These are phyloP conservation scores for Cicer cuneatum DNA, from an alignment of 306 rosid genomes.

Conservation along the genomic window DNA sequence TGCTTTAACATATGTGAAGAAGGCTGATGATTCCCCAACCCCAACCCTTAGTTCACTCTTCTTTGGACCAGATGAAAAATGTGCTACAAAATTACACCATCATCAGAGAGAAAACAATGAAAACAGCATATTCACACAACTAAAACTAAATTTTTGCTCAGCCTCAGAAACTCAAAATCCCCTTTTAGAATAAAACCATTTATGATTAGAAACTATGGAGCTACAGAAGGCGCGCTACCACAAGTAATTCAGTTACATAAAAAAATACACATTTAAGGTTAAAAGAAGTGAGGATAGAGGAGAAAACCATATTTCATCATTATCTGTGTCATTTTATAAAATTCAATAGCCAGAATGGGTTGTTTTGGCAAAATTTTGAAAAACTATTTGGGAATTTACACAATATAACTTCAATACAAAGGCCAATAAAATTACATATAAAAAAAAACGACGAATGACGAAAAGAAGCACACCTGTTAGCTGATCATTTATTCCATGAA, in stretches of 20 bases:
- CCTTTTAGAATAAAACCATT: constrained; percentile 3
- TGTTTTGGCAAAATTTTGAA: background rate
- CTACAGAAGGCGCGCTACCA: background rate
- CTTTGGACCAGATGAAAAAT: constrained; percentile 69
- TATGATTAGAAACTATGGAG: constrained; percentile 15
- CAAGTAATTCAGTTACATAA: background rate
- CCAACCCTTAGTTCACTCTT: constrained; percentile 87
- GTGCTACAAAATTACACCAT: constrained; percentile 51
- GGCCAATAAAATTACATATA: background rate
- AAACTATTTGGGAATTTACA: constrained; percentile 5
- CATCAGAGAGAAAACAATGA: constrained; percentile 30
- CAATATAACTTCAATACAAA: constrained; percentile 3
- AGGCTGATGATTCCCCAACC: constrained; percentile 83
- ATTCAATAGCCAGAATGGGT: constrained; percentile 24
- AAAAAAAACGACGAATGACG: constrained; percentile 8
- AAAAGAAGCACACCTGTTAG: constrained; percentile 59
- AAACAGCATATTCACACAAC: constrained; percentile 13
- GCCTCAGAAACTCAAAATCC: constrained; percentile 7
- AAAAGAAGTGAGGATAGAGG: background rate
- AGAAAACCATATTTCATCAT: constrained; percentile 12
- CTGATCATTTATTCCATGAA: constrained; percentile 68
- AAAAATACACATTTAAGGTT: constrained; percentile 10
- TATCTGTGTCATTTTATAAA: background rate
- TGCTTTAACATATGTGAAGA: constrained; percentile 84
- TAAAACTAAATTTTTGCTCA: constrained; percentile 12